phyloP scores from a whole-genome alignment of 2,329 filamentous ascomycete genomes.

The Dothideomycetes sp. region DNA sequence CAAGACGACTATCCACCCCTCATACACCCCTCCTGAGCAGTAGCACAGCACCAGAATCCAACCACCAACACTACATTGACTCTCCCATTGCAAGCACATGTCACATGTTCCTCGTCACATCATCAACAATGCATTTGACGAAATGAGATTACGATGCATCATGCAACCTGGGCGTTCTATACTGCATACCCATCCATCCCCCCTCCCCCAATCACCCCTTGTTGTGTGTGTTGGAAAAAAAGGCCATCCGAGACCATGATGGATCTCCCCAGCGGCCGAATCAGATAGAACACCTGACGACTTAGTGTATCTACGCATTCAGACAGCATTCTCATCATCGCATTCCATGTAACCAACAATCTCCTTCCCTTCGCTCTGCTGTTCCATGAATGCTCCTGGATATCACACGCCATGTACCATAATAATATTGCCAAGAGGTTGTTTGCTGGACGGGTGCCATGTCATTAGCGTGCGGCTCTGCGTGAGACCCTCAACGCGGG shows the following conservation, averaged over 20 bases:
- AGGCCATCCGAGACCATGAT: slow-evolving; percentile 9
- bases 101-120: slow-evolving; percentile 3
- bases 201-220: slow-evolving; percentile 2
- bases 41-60: slow-evolving; percentile 7
- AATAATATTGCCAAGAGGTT: too few relatives aligned
- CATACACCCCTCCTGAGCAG: slow-evolving; percentile 6
- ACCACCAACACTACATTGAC: neutral
- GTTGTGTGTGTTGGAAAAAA: too few relatives aligned
- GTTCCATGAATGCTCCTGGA: too few relatives aligned
- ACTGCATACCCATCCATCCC: slow-evolving; percentile 10
- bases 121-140: slow-evolving; percentile 3
- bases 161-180: slow-evolving; percentile 17
- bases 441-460: too few relatives aligned
- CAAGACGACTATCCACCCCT: slow-evolving; percentile 3
- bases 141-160: slow-evolving; percentile 5
- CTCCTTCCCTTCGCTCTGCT: too few relatives aligned
- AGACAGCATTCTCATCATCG: too few relatives aligned
- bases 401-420: too few relatives aligned
- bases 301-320: slow-evolving; percentile 13
- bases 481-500: too few relatives aligned
- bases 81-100: slow-evolving; percentile 5
- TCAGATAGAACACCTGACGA: slow-evolving; percentile 13
- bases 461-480: too few relatives aligned
- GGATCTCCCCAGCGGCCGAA: slow-evolving; percentile 6
- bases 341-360: too few relatives aligned